phyloP scores from a whole-genome alignment of 441 rosid genomes.

The Erodium texanum region DNA sequence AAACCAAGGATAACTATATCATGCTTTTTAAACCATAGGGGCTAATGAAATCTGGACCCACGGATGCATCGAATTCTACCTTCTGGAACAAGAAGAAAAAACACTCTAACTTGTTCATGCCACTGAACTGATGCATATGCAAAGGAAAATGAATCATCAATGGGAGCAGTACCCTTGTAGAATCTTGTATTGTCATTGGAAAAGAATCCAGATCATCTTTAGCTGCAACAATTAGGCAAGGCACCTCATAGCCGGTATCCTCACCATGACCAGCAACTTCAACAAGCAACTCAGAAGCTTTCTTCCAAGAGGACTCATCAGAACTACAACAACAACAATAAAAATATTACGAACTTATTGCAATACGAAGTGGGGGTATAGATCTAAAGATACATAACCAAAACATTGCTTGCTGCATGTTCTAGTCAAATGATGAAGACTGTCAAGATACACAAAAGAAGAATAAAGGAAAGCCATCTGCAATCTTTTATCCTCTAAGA shows the following conservation, averaged over 20 bases:
- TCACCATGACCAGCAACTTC: slow-evolving; percentile 59
- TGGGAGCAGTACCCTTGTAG: slow-evolving; percentile 37
- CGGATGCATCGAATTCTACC: background rate
- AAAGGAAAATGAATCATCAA: background rate
- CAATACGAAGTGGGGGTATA: background rate
- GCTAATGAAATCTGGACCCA: no score
- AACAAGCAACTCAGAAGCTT: slow-evolving; percentile 48
- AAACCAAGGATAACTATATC: background rate
- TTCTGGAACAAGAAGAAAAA: background rate
- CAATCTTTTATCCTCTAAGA: background rate
- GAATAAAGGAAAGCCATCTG: background rate
- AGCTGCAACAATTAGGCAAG: slow-evolving; percentile 60
- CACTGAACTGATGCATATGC: background rate
- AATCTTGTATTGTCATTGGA: slow-evolving; percentile 49
- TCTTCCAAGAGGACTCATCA: slow-evolving; percentile 60
- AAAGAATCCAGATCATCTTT: slow-evolving; percentile 59
- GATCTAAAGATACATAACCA: background rate
- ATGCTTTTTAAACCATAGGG: background rate
- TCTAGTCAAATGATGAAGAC: background rate
- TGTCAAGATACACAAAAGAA: background rate
- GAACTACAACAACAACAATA: slow-evolving; percentile 35
- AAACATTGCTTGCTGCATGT: background rate
- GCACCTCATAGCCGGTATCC: slow-evolving; percentile 43
- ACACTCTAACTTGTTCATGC: background rate
- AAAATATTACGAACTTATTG: background rate